Evolutionary conservation across 2,329 filamentous ascomycete genomes (phyloP), one percentile per base, ranked within the genome.

Genomic region (Dothidotthia symphoricarpi): DNA sequence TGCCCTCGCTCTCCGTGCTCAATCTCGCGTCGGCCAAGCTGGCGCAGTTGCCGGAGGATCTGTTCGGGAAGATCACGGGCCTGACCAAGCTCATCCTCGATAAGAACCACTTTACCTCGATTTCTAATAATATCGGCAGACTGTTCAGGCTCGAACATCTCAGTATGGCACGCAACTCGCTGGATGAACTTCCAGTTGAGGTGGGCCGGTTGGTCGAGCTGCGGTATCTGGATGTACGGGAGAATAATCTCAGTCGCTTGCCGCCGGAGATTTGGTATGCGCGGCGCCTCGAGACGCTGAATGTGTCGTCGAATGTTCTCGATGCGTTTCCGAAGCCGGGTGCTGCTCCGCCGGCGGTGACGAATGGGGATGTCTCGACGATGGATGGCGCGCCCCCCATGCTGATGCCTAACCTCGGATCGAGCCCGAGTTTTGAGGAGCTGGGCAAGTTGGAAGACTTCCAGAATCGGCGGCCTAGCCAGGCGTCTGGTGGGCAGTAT

Each of bases 211-310:
- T 98, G 16, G 80, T 77, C 0, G 91, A 97, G 64, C 75, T 98
- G 45, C 84, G 82, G 36, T 85, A 89, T 46, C 75, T 98, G 27
- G 91, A 98, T 61, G 78, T 97, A 13, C 81, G 91, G 47, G 88
- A 93, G 60, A 98, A 97, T 71, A 98, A 97, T 59, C 78, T 98
- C 41, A 85, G 84, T 49, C 85, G 85, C 57, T 74, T 98, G 22
- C 93, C 93, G 2, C 81, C 87, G 60, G 93, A 98, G 61, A 77
- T 98, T n/a, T 98, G 93, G 93, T 91, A 88, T 75, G 91, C 91
- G 34, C 84, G 85, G 54, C 89, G 85, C 61, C 70, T 98, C 37
- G 90, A 97, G 66, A 91, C 85, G 0, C 77, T 98, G 42, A 98
- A 98, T 55, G 83, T 95, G 10, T 97, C 91, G 0, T 96, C 93